Evolutionary conservation across 352 stramenopile species (phyloP), one percentile per base, ranked within the genome.

Genomic region (Phytopythium chamaehyphon): DNA sequence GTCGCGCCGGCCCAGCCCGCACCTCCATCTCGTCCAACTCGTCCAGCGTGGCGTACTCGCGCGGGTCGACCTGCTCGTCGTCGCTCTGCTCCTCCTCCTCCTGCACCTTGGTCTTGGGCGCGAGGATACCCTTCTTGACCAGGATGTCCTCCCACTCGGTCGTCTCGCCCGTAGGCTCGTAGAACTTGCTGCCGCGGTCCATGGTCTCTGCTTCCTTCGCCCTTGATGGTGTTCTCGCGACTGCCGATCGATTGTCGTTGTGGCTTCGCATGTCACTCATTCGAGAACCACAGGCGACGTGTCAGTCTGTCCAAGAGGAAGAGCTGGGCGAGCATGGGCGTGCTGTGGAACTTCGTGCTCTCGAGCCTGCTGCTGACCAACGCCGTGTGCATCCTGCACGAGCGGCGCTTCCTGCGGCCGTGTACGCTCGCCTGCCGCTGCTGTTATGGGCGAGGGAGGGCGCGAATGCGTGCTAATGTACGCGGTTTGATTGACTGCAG

Each of bases 141-240:
- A 95, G 62, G 57, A 95, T 95, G 50, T 95, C 85, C 64, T 95
- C 85, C 85, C 85, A 95, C 67, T 95, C 83, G 26, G 85, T 95
- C 53, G 85, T 95, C 71, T 95, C 85, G 57, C 85, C 85, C 59
- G 85, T 95, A 18, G 82, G 82, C 66, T 70, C 85, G 71, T 95
- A 95, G 57, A 69, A 83, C 64, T 90, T 88, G 61, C 82, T 86
- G 38, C 85, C 85, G 38, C 83, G 83, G 60, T 93, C 82, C 33
- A 71, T 71, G 73, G 82, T 87, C 3, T 14, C 61, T n/a, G 6
- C 19, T 60, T 55, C 9, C 40, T 47, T 26, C 43, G 22, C 24
- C 36, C 5, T 3, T 24, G 10, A n/a, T 43, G 28, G 35, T n/a
- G 22, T 42, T 31, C 16, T 35, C 18, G n/a, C 9, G 5, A 19